Conservation (phyloP, 345 rosid species). For the Sapria himalayana region DNA sequence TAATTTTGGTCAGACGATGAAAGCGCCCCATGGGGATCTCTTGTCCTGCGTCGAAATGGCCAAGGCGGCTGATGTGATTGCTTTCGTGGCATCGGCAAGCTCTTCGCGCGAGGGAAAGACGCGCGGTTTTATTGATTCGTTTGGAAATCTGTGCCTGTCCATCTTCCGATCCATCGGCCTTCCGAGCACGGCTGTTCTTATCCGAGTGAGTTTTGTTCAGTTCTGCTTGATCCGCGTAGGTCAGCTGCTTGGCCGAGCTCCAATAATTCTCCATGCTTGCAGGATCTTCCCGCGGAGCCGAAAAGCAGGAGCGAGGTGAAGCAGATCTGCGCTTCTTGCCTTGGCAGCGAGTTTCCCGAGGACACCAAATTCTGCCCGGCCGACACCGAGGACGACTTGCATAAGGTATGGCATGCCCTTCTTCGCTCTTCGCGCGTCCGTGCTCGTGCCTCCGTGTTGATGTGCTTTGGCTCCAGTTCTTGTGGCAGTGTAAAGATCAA, state of each 20-base stretch:
- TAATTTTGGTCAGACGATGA: too few relatives aligned
- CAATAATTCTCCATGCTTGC: conserved; percentile 7
- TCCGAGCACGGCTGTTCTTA: conserved; percentile 68
- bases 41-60: conserved; percentile 80
- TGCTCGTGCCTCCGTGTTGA: too few relatives aligned
- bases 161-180: conserved; percentile 69
- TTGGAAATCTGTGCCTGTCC: conserved; percentile 73
- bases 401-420: conserved; percentile 30
- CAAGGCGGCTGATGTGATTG: conserved; percentile 92
- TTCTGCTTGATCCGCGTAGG: too few relatives aligned
- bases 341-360: conserved; percentile 63
- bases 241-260: too few relatives aligned
- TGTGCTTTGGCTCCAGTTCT: conserved; percentile 48
- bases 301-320: conserved; percentile 46
- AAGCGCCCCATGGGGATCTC: conserved; percentile 77
- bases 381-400: conserved; percentile 81
- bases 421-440: too few relatives aligned
- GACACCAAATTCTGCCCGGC: conserved; percentile 75
- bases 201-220: conserved; percentile 72
- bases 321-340: conserved; percentile 44
- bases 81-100: conserved; percentile 71
- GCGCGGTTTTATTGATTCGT: conserved; percentile 42
- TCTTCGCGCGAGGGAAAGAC: conserved; percentile 28
- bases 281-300: conserved; percentile 58
- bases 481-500: conserved; percentile 76